These are phyloP conservation scores for Aspergillus sp. DNA, from an alignment of 2,329 filamentous ascomycete species.

Conservation along the genomic window DNA sequence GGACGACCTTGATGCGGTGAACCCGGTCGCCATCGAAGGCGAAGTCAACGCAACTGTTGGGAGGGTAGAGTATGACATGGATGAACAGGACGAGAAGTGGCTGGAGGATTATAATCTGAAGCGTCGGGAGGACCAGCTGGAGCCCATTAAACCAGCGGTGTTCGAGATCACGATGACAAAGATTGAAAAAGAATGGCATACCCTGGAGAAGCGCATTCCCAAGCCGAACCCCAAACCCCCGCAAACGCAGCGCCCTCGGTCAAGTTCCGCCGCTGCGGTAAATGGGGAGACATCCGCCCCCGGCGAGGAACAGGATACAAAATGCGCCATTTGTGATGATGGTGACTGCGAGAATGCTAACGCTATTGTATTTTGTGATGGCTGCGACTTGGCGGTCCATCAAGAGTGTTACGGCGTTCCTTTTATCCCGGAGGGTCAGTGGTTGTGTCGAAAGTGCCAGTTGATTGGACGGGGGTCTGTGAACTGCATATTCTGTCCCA, in stretches of 20 bases:
- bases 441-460: constrained; percentile 96
- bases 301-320: constrained; percentile 93
- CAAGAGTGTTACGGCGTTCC: constrained; percentile 99
- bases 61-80: constrained; percentile 98
- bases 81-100: constrained; percentile 98
- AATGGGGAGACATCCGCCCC: constrained; percentile 80
- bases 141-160: constrained; percentile 84
- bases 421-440: constrained; percentile 97
- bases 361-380: constrained; percentile 97
- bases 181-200: constrained; percentile 98
- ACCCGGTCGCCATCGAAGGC: constrained; percentile 56
- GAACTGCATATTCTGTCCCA: constrained; percentile 97
- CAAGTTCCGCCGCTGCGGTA: constrained; percentile 89
- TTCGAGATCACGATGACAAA: constrained; percentile 99
- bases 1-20: constrained; percentile 59
- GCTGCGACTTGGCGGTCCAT: constrained; percentile 94
- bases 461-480: constrained; percentile 88
- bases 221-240: constrained; percentile 96
- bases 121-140: constrained; percentile 70
- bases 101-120: constrained; percentile 77
- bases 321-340: constrained; percentile 96
- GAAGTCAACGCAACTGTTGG: constrained; percentile 62
- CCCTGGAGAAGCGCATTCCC: constrained; percentile 90
- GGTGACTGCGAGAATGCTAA: constrained; percentile 99
- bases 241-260: constrained; percentile 87